Conservation (phyloP, 140 eudicot genomes). For the Bidens hawaiensis region DNA sequence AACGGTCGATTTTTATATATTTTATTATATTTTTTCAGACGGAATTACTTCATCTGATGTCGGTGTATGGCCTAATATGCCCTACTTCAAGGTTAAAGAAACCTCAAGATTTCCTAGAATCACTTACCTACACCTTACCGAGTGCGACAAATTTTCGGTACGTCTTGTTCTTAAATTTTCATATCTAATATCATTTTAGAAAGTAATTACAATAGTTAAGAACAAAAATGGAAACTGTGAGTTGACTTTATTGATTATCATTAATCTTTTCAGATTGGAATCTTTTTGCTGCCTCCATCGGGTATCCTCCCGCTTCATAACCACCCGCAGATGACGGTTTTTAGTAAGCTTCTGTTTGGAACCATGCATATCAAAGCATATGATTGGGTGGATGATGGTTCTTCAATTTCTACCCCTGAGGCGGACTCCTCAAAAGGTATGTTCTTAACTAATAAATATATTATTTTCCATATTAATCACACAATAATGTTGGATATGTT, state of each 20-base stretch:
- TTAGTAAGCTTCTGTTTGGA: conserved; percentile 82
- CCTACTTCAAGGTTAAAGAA: conserved; percentile 46
- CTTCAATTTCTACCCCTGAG: conserved; percentile 13
- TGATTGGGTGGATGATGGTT: conserved; percentile 57
- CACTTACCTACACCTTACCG: conserved; percentile 68
- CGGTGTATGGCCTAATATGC: conserved; percentile 66
- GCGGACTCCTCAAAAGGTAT: conserved; percentile 33
- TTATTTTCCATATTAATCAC: neutral
- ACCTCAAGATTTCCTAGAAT: conserved; percentile 44
- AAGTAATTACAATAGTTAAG: too few species aligned
- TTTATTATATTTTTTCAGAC: conserved; percentile 56
- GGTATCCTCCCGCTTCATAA: conserved; percentile 87
- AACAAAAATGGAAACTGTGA: neutral
- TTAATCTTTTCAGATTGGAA: conserved; percentile 56
- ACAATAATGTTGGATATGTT: too few species aligned
- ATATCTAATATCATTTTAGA: neutral
- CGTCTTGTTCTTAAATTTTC: neutral
- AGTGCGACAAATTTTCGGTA: conserved; percentile 86
- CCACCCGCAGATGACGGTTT: conserved; percentile 87
- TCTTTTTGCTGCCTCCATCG: conserved; percentile 76
- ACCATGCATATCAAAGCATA: conserved; percentile 78
- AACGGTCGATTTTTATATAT: too few species aligned
- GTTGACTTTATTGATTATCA: neutral
- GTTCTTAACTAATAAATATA: neutral
- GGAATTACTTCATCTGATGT: conserved; percentile 54